A percentile compares a stretch with the other conserved stretches of the same genome.
Conservation (phyloP, 2,329 filamentous ascomycete genomes). For the Zymoseptoria tritici region DNA sequence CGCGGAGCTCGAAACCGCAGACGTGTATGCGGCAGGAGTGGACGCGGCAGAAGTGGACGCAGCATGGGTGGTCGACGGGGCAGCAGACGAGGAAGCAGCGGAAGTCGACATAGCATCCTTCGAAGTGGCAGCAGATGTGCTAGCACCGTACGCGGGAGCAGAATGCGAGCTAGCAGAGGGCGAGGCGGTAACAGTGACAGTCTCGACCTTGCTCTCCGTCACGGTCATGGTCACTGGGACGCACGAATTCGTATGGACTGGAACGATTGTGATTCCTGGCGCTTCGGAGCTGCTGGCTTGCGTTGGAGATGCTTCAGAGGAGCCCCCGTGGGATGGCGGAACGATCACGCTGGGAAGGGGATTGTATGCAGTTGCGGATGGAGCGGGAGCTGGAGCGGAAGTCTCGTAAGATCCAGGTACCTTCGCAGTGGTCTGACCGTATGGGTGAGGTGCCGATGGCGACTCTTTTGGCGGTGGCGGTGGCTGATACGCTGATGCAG, state of each 20-base stretch:
- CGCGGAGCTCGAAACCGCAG: not conserved
- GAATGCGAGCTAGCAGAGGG: not conserved
- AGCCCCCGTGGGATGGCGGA: not conserved
- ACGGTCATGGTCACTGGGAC: constrained; percentile 11
- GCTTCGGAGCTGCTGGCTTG: constrained; percentile 6
- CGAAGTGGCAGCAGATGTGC: not conserved
- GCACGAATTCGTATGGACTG: constrained; percentile 13
- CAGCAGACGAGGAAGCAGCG: not conserved
- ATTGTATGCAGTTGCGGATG: not conserved
- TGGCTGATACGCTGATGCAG: not conserved
- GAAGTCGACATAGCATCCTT: not conserved
- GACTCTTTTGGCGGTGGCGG: not conserved
- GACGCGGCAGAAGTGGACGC: not conserved
- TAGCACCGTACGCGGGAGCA: not conserved
- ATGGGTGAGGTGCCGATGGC: not conserved
- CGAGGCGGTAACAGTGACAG: constrained; percentile 16
- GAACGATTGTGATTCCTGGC: constrained; percentile 22
- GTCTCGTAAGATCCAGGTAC: not conserved
- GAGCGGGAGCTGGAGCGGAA: not conserved
- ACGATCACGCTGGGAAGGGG: not conserved
- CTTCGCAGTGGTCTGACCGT: not conserved
- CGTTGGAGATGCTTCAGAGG: constrained; percentile 1
- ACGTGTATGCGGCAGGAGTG: not conserved
- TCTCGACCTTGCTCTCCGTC: constrained; percentile 12
- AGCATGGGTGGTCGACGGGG: not conserved